Base-by-base conservation (phyloP, 805 yeast species). In the Kodamaea sagamina region DNA sequence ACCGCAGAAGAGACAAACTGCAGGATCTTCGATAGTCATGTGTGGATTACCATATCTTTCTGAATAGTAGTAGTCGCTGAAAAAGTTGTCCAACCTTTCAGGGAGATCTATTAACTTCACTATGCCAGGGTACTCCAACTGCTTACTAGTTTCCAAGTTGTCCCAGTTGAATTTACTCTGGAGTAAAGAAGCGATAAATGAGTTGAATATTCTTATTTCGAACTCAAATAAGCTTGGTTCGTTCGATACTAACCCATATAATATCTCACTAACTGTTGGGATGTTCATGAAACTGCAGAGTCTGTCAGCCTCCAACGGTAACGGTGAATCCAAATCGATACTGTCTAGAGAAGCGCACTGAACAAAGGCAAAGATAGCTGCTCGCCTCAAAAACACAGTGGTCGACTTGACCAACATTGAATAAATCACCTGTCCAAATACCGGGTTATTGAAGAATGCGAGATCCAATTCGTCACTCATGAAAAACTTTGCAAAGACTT, bases 1-100 rank as follows among this genome's bases (percentile, higher is more conserved):
- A 1, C 89, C 93, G 64, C 99, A 93, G 48, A 83, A 84, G 42
- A 92, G 64, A 56, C 99, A 92, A 7, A 92, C 68, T 0, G 95
- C 96, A 0, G 96, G 93, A 50, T 90, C 95, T 36, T 72, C 74
- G 22, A 69, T 72, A 1, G 52, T 43, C 45, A 54, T 53, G 53
- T 58, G 64, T 16, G 74, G 74, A 38, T 68, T 67, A 32, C 65
- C 59, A 16, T 65, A 67, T 36, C 65, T 63, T 18, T 70, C 71
- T 54, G 67, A 70, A 49, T 78, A 76, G 43, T 78, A 70, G 42
- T 77, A 69, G 27, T 76, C 69, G 3, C 87, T 82, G 64, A 85
- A 87, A 49, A 89, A 81, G 28, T 68, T 71, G 56, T 85, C 90
- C 47, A 88, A 62, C 39, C 85, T 72, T 2, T 66, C 60, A 0